Evolutionary conservation across 2,329 filamentous ascomycete species (phyloP), one percentile per base, ranked within the genome.

Genomic region (Orbilia oligospora): DNA sequence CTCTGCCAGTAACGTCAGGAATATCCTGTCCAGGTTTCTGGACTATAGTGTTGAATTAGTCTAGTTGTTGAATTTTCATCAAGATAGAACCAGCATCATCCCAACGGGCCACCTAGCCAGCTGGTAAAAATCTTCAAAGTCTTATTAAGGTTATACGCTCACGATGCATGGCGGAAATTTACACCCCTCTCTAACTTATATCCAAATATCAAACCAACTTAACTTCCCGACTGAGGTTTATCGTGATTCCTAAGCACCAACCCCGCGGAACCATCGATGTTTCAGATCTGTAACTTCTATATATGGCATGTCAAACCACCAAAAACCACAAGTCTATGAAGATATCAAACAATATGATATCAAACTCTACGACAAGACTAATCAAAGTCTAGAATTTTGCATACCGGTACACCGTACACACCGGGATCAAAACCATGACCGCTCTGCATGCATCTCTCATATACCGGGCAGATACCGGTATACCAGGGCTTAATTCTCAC

Each of bases 211-310:
- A 51, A 22, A 24, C 48, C 22, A 16, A 20, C 14, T 18, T 16
- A 55, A 55, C 24, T 30, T 27, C 51, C 51, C 1, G 3, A 55
- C 16, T 55, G 30, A 38, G 16, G 18, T 12, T 38, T 8, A 14
- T 41, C n/a, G n/a, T 41, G 33, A 41, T 61, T 44, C 36, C 33
- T 24, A 61, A 61, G 18, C 36, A 24, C 22, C 33, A 27, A 27
- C 56, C 16, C 33, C 56, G 5, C 33, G 33, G 3, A 44, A 61
- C 56, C 18, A 14, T 9, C 9, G 30, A 22, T 36, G 56, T 61
- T 61, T 61, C 56, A 61, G 33, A 61, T 61, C 18, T 24, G 20
- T 61, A 61, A 44, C 56, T 44, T 30, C 36, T 44, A 61, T 61
- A 44, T 27, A 44, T 44, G 56, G 30, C 30, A 58, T 36, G 27